A percentile compares a stretch with the other conserved stretches of the same genome.
These are phyloP conservation scores for Melastoma candidum DNA, from an alignment of 441 rosid genomes.

Conservation along the genomic window DNA sequence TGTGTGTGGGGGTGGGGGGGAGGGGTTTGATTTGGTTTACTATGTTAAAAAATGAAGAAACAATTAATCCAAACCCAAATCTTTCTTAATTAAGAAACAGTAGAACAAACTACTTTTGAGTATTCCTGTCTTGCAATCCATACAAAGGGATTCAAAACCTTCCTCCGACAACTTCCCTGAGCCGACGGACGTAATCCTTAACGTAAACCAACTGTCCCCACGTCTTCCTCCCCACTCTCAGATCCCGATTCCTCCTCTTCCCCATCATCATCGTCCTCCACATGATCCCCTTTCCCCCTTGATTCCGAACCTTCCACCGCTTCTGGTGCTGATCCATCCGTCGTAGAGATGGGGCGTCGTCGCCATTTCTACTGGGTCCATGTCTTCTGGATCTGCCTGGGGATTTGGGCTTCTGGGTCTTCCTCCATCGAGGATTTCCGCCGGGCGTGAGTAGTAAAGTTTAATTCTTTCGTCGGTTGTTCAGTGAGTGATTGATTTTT, in stretches of 20 bases:
- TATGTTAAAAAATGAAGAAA: too few relatives aligned
- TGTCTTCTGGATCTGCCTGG: slow-evolving; percentile 26
- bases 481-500: neutral
- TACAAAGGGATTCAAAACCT: slow-evolving; percentile 9
- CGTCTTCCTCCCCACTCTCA: slow-evolving; percentile 11
- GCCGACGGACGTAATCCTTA: slow-evolving; percentile 38
- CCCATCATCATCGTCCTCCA: neutral
- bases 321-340: slow-evolving; percentile 4
- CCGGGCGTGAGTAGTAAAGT: slow-evolving; percentile 60
- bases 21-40: too few relatives aligned
- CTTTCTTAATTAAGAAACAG: too few relatives aligned
- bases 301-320: slow-evolving; percentile 5
- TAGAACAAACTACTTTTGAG: too few relatives aligned
- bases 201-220: slow-evolving; percentile 33
- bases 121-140: neutral
- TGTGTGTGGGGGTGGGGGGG: too few relatives aligned
- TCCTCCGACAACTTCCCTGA: slow-evolving; percentile 20
- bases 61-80: too few relatives aligned
- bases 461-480: neutral
- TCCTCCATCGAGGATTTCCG: slow-evolving; percentile 50
- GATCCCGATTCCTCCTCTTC: slow-evolving; percentile 29
- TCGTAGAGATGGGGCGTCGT: slow-evolving; percentile 31
- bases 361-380: slow-evolving; percentile 21
- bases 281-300: neutral
- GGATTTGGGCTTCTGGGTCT: slow-evolving; percentile 40